Percentiles rank a stretch among this genome's conserved stretches.
These are phyloP conservation scores for Aspergillus puulaauensis DNA, from an alignment of 2,329 filamentous ascomycete genomes.

Conservation along the genomic window DNA sequence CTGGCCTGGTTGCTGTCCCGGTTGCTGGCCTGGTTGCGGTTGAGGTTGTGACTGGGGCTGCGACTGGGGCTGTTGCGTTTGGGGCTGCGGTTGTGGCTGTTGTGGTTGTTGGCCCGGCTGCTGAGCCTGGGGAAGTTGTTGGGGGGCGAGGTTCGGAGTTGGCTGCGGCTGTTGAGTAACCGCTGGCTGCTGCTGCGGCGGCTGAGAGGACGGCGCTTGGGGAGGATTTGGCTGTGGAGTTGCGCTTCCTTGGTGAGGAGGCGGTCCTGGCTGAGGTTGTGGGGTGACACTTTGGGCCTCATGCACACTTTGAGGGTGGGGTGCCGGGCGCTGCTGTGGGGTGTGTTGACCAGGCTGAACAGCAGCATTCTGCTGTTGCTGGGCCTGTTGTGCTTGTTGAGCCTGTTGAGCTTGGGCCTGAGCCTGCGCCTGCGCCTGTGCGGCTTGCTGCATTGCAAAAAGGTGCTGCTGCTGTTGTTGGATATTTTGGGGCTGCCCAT, in stretches of 20 bases:
- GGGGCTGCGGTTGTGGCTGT: conserved; percentile 32
- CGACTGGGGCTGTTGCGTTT: conserved; percentile 28
- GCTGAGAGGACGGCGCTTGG: conserved; percentile 34
- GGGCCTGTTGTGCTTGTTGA: conserved; percentile 34
- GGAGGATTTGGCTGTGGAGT: conserved; percentile 38
- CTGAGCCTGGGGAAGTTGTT: conserved; percentile 39
- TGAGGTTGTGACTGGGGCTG: conserved; percentile 28
- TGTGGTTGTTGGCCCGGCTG: conserved; percentile 34
- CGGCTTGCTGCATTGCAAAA: conserved; percentile 35
- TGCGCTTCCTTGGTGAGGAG: conserved; percentile 37
- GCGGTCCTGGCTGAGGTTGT: conserved; percentile 44
- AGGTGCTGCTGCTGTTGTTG: conserved; percentile 45
- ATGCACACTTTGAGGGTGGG: conserved; percentile 44
- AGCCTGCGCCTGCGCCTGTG: conserved; percentile 24
- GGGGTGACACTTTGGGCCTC: conserved; percentile 43
- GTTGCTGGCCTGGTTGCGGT: conserved; percentile 25
- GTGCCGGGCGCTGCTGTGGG: conserved; percentile 41
- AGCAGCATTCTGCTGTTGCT: conserved; percentile 26
- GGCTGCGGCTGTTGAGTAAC: conserved; percentile 37
- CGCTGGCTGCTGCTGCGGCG: conserved; percentile 34
- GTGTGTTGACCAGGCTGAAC: conserved; percentile 39
- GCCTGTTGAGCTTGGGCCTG: conserved; percentile 26
- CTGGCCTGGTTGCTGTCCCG: conserved; percentile 38
- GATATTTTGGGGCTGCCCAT: conserved; percentile 42
- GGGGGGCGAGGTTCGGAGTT: conserved; percentile 36